Evolutionary conservation across 2,329 filamentous ascomycete genomes (phyloP).

Genomic region (Zarea fungicola): DNA sequence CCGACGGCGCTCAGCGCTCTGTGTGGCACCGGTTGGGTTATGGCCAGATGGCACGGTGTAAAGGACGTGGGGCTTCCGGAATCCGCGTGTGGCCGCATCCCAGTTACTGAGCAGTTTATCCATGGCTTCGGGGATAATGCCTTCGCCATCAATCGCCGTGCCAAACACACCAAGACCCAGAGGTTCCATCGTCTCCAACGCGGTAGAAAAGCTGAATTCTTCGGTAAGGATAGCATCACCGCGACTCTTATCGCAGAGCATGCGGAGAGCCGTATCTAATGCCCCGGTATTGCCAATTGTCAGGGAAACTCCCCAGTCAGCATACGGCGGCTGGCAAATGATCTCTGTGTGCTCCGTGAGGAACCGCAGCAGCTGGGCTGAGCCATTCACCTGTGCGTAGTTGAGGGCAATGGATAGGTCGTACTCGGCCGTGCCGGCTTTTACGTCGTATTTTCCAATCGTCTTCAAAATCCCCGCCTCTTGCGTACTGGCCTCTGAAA

Average conservation of each 20-base stretch:
- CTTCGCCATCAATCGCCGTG: conserved; percentile 47
- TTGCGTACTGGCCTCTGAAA: conserved; percentile 63
- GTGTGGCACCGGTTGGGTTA: conserved; percentile 86
- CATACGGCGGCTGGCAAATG: conserved; percentile 81
- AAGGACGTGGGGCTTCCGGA: conserved; percentile 48
- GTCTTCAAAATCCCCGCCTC: conserved; percentile 54
- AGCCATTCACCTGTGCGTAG: conserved; percentile 82
- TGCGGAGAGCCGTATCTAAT: conserved; percentile 75
- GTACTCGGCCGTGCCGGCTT: conserved; percentile 46
- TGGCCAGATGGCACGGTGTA: conserved; percentile 71
- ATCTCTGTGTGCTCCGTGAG: conserved; percentile 95
- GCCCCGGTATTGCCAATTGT: conserved; percentile 82
- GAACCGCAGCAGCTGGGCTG: conserved; percentile 82
- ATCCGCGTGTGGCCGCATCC: conserved; percentile 39
- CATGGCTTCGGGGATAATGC: conserved; percentile 46
- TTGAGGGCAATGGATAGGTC: conserved; percentile 89
- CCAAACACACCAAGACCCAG: conserved; percentile 49
- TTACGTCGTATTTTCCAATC: conserved; percentile 80
- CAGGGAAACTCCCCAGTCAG: conserved; percentile 82
- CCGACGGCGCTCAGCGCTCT: conserved; percentile 59
- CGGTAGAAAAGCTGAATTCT: conserved; percentile 83
- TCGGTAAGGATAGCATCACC: conserved; percentile 80
- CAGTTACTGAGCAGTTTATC: conserved; percentile 47
- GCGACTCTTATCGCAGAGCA: conserved; percentile 66
- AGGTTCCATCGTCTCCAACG: conserved; percentile 52